phyloP scores from a whole-genome alignment of 2,329 filamentous ascomycete species.

The Teratosphaeria pseudoeucalypti region DNA sequence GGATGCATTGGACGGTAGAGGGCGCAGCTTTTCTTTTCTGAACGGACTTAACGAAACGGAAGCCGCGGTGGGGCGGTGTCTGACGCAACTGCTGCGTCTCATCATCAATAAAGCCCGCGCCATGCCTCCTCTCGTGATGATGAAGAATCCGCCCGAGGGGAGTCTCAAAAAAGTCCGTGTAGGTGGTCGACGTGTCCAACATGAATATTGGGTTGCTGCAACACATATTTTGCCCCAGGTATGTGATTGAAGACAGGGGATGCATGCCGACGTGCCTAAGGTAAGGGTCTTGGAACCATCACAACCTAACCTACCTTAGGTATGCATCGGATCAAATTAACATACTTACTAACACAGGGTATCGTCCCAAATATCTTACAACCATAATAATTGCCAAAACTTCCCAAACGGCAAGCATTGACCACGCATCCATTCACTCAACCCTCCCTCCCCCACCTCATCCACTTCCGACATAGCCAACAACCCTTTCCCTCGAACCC shows the following conservation, averaged over 20 bases:
- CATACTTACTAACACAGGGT: background rate
- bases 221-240: too few species aligned
- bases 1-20: background rate
- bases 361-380: background rate
- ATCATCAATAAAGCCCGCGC: too few species aligned
- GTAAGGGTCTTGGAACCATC: background rate
- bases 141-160: too few species aligned
- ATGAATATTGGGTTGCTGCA: too few species aligned
- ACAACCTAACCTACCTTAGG: too few species aligned
- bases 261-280: too few species aligned
- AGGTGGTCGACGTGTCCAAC: too few species aligned
- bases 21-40: too few species aligned
- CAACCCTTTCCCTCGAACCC: background rate
- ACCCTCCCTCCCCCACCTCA: background rate
- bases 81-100: background rate
- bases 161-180: too few species aligned
- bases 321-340: background rate
- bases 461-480: background rate
- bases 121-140: too few species aligned
- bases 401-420: background rate
- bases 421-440: background rate
- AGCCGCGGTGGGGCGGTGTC: background rate
- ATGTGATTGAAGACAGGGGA: too few species aligned
- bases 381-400: background rate
- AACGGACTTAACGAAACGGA: background rate